Evolutionary conservation across 176 grass and related monocot species (phyloP), one percentile per base, ranked within the genome.

Genomic region (Guadua angustifolia): DNA sequence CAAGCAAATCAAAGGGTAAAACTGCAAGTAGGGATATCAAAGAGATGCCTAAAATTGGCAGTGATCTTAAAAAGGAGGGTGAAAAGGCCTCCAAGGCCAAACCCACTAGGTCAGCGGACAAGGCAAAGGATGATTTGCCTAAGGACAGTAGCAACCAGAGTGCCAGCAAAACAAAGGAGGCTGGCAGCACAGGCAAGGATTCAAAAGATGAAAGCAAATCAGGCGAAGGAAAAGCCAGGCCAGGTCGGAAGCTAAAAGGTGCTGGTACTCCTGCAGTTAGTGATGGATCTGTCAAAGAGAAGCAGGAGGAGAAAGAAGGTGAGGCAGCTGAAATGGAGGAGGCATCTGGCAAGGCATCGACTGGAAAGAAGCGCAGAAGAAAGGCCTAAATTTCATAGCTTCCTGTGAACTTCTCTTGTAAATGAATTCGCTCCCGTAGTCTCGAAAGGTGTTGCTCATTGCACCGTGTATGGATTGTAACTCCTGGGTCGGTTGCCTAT

Each of bases 321-420:
- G 86, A 74, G 68, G 46, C 85, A 62, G 29, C 69, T 57, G 90
- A 83, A 63, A 50, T 24, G 72, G 87, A 86, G 79, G 73, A 75
- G 61, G 80, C 70, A 79, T 74, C 79, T 7, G 87, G 45, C 39
- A 80, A 46, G 36, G 78, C 81, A 36, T 89, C 89, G 63, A 58
- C 87, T 51, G 89, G 81, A 45, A 94, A 91, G 89, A 94, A 87
- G 87, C 89, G 87, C 73, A 91, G 84, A 73, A 91, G 92, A 69
- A 91, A 84, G 89, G 89, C 80, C 13, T 66, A 59, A 85, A 85
- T n/a, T 78, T 9, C 42, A 8, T 77, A 17, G 72, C 33, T 12
- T 7, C 75, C 44, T 32, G 15, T 60, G 68, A 59, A 38, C 22
- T 72, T 79, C 59, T 77, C 24, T 61, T 87, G 91, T 90, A 90